Percentiles rank a stretch among this genome's conserved stretches.
Evolutionary conservation across 228 moss, liverwort and hornwort species (phyloP).

Genomic region (Sphagnum fallax): DNA sequence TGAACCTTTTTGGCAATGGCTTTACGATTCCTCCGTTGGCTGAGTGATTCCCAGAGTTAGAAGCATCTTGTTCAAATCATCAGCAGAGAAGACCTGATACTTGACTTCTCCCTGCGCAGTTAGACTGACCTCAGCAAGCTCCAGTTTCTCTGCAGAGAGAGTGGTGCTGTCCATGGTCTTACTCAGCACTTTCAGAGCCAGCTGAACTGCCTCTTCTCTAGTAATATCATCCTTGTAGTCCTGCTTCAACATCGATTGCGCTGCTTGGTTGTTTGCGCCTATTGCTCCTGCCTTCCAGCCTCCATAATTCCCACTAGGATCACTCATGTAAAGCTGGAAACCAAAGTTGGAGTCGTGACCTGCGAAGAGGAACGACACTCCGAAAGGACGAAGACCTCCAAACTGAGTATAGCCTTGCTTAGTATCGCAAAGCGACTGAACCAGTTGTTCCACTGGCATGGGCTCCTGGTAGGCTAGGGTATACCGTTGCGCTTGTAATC

Average conservation of each 20-base stretch:
- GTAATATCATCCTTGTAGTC: conserved; percentile 78
- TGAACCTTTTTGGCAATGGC: too few species aligned
- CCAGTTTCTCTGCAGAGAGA: conserved; percentile 73
- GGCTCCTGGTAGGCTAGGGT: conserved; percentile 74
- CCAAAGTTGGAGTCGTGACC: conserved; percentile 79
- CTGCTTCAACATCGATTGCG: conserved; percentile 80
- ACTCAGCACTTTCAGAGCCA: conserved; percentile 75
- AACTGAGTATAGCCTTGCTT: conserved; percentile 82
- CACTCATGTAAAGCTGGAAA: conserved; percentile 82
- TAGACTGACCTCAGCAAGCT: conserved; percentile 72
- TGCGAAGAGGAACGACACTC: conserved; percentile 76
- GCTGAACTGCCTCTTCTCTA: conserved; percentile 73
- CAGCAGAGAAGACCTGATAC: conserved; percentile 55
- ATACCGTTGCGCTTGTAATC: conserved; percentile 70
- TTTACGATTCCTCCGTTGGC: conserved; percentile 20
- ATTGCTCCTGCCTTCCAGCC: conserved; percentile 85
- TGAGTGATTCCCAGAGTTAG: conserved; percentile 75
- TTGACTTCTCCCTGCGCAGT: conserved; percentile 58
- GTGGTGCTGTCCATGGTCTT: conserved; percentile 90
- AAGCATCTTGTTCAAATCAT: conserved; percentile 57
- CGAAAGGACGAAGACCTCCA: conserved; percentile 76
- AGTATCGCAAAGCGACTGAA: conserved; percentile 75
- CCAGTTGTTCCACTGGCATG: conserved; percentile 81
- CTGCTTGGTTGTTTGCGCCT: conserved; percentile 83
- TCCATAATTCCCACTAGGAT: conserved; percentile 82